Evolutionary conservation across 352 stramenopile species (phyloP).

Genomic region (Phytophthora meadii): DNA sequence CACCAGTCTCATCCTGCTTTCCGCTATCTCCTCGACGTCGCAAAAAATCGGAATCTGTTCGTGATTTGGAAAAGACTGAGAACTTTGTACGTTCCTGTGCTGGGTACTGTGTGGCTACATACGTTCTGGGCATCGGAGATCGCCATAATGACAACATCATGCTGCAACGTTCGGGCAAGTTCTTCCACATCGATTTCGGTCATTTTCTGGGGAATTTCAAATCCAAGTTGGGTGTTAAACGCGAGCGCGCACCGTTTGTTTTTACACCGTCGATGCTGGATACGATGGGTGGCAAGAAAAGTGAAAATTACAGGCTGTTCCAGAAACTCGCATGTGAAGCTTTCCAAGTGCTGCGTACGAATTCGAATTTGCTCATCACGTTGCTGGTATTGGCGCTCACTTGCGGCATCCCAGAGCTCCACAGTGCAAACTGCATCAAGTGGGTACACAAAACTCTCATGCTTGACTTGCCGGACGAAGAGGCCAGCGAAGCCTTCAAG

Average conservation of each 20-base stretch:
- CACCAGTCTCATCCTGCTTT: slow-evolving; percentile 58
- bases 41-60: slow-evolving; percentile 33
- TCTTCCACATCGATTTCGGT: slow-evolving; percentile 98
- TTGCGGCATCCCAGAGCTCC: slow-evolving; percentile 84
- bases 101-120: slow-evolving; percentile 94
- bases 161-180: slow-evolving; percentile 92
- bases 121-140: slow-evolving; percentile 94
- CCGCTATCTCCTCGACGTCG: slow-evolving; percentile 53
- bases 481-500: slow-evolving; percentile 66
- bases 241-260: slow-evolving; percentile 92
- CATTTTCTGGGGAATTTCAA: slow-evolving; percentile 97
- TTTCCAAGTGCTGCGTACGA: slow-evolving; percentile 71
- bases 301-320: slow-evolving; percentile 80
- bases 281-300: slow-evolving; percentile 84
- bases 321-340: slow-evolving; percentile 66
- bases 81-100: slow-evolving; percentile 92
- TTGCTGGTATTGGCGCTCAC: slow-evolving; percentile 81
- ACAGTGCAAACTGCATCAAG: slow-evolving; percentile 68
- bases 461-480: slow-evolving; percentile 72
- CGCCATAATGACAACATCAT: slow-evolving; percentile 97
- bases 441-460: slow-evolving; percentile 86
- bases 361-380: slow-evolving; percentile 88
- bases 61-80: slow-evolving; percentile 68
- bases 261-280: slow-evolving; percentile 92
- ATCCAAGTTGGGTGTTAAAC: slow-evolving; percentile 91